phyloP scores from a whole-genome alignment of 257 asterid species.

The Paraleonurus japonicus region DNA sequence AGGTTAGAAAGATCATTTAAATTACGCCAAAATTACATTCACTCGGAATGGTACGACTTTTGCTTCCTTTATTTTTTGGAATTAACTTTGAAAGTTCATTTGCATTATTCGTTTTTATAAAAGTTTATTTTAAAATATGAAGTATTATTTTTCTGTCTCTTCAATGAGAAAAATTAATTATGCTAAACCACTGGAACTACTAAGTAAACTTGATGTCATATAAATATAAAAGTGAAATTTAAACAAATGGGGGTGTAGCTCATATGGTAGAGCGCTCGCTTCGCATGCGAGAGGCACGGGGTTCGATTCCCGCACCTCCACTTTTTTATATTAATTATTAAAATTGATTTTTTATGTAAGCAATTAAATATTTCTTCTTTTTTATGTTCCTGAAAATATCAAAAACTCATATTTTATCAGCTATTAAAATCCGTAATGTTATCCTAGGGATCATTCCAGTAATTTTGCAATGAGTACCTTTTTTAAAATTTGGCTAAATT shows the following conservation, averaged over 20 bases:
- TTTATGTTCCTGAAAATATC: no score
- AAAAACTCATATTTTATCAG: no score
- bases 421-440: no score
- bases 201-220: fast-evolving
- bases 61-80: no score
- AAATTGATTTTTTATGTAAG: no score
- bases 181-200: no score
- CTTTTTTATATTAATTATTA: no score
- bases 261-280: slow-evolving; percentile 99
- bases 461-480: not conserved
- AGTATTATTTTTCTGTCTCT: no score
- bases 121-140: not conserved
- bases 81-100: not conserved
- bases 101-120: not conserved
- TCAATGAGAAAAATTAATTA: no score
- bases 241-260: slow-evolving; percentile 92
- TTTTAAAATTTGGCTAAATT: not conserved
- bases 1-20: not conserved
- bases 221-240: not conserved
- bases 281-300: slow-evolving; percentile 99
- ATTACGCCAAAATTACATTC: not conserved
- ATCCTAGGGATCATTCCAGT: not conserved
- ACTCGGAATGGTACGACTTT: not conserved
- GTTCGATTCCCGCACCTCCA: slow-evolving; percentile 99
- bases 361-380: no score